These are phyloP conservation scores for Debaryomyces subglobosus DNA, from an alignment of 1,139 yeast species.

Conservation along the genomic window DNA sequence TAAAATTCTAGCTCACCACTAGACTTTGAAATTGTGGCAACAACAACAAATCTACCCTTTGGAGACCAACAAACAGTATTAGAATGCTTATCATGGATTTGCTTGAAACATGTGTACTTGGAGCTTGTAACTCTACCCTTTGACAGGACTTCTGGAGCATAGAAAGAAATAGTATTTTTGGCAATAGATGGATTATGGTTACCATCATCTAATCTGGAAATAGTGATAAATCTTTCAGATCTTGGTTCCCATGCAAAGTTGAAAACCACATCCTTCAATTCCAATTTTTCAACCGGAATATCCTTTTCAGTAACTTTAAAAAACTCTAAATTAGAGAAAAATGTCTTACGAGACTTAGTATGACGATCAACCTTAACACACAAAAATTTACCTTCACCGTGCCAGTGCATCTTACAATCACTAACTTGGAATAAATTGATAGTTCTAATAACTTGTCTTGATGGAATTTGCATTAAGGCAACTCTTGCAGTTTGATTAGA, in stretches of 20 bases:
- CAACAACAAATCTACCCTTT: constrained; percentile 83
- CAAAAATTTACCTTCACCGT: constrained; percentile 77
- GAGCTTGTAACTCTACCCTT: constrained; percentile 67
- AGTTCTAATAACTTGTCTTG: constrained; percentile 82
- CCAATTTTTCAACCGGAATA: constrained; percentile 93
- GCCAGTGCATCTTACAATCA: constrained; percentile 95
- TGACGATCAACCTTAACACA: constrained; percentile 97
- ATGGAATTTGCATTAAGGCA: constrained; percentile 84
- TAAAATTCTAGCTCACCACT: constrained; percentile 79
- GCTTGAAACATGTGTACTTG: constrained; percentile 43
- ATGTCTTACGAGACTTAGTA: constrained; percentile 90
- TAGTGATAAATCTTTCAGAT: constrained; percentile 81
- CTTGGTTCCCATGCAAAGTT: constrained; percentile 97
- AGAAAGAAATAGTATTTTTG: constrained; percentile 75
- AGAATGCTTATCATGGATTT: constrained; percentile 62
- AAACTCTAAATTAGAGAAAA: constrained; percentile 90
- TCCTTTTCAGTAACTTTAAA: constrained; percentile 87
- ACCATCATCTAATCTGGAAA: constrained; percentile 67
- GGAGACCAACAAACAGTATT: constrained; percentile 91
- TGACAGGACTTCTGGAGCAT: constrained; percentile 88
- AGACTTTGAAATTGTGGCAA: constrained; percentile 70
- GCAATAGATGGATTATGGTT: constrained; percentile 70
- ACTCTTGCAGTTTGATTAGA: constrained; percentile 95
- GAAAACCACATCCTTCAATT: constrained; percentile 84
- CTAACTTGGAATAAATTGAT: constrained; percentile 93